Evolutionary conservation across 768 basidiomycete genomes (phyloP).

Genomic region (Kwoniella sp.): DNA sequence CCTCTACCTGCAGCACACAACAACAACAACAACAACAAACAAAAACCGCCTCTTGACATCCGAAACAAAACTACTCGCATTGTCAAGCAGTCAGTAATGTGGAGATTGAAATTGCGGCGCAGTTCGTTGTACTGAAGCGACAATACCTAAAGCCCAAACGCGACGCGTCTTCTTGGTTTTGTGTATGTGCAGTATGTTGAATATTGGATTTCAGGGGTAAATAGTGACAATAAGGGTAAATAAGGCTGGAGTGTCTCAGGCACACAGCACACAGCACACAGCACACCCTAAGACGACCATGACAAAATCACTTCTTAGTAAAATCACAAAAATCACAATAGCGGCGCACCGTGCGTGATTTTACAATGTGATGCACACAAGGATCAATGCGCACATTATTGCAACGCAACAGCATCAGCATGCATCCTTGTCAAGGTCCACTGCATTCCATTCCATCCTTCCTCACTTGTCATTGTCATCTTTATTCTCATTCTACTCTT

Average conservation of each 20-base stretch:
- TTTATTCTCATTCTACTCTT: neutral
- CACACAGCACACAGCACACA: constrained; percentile 12
- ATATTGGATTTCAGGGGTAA: constrained; percentile 15
- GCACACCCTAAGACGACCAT: neutral
- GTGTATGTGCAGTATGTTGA: constrained; percentile 2
- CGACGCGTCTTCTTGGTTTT: constrained; percentile 14
- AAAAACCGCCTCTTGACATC: too few relatives aligned
- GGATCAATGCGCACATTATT: constrained; percentile 1
- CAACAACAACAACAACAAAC: too few relatives aligned
- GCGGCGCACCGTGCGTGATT: neutral
- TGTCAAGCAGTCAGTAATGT: too few relatives aligned
- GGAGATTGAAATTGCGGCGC: too few relatives aligned
- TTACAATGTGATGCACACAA: neutral
- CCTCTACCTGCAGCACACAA: too few relatives aligned
- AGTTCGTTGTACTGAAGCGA: too few relatives aligned
- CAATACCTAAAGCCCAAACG: neutral
- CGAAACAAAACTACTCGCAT: too few relatives aligned
- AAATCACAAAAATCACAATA: neutral
- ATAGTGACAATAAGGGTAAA: constrained; percentile 1
- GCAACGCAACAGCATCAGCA: too few relatives aligned
- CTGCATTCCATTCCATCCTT: too few relatives aligned
- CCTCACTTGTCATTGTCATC: neutral
- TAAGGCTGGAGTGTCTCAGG: constrained; percentile 18
- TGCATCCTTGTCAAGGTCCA: too few relatives aligned
- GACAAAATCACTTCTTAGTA: too few relatives aligned